phyloP scores from a whole-genome alignment of 1,139 yeast species.

The Arxiozyma slooffiae region DNA sequence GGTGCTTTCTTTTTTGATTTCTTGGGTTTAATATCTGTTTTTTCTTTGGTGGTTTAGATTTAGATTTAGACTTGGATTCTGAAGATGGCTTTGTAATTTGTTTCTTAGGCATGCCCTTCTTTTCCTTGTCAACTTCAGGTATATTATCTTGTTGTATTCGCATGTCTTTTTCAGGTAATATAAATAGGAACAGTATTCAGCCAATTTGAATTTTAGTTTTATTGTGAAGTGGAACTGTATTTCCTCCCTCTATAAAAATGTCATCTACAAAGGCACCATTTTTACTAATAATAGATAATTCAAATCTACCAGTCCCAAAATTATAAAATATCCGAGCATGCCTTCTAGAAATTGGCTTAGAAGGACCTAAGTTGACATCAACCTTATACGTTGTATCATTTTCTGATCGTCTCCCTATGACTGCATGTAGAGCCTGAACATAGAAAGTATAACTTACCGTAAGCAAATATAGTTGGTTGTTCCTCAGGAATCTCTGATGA shows the following conservation, averaged over 20 bases:
- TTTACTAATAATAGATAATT: slow-evolving; percentile 78
- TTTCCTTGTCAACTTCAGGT: slow-evolving; percentile 3
- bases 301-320: slow-evolving; percentile 89
- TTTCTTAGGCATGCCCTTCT: slow-evolving; percentile 1
- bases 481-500: slow-evolving; percentile 16
- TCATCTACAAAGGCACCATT: slow-evolving; percentile 96
- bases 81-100: not conserved
- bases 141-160: not conserved
- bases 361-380: slow-evolving; percentile 84
- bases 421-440: slow-evolving; percentile 89
- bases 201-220: slow-evolving; percentile 87
- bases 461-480: slow-evolving; percentile 68
- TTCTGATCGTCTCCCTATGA: slow-evolving; percentile 80
- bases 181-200: slow-evolving; percentile 77
- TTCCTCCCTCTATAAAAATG: slow-evolving; percentile 74
- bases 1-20: slow-evolving; percentile 9
- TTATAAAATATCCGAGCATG: slow-evolving; percentile 94
- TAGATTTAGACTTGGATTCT: not conserved
- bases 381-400: slow-evolving; percentile 54
- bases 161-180: slow-evolving; percentile 48
- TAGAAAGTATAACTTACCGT: slow-evolving; percentile 89
- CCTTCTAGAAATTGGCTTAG: slow-evolving; percentile 85
- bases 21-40: not conserved
- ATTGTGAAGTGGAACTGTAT: slow-evolving; percentile 75
- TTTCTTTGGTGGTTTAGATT: not conserved